These are phyloP conservation scores for Saccharomyces kudriavzevii DNA, from an alignment of 805 yeast genomes.

Conservation along the genomic window DNA sequence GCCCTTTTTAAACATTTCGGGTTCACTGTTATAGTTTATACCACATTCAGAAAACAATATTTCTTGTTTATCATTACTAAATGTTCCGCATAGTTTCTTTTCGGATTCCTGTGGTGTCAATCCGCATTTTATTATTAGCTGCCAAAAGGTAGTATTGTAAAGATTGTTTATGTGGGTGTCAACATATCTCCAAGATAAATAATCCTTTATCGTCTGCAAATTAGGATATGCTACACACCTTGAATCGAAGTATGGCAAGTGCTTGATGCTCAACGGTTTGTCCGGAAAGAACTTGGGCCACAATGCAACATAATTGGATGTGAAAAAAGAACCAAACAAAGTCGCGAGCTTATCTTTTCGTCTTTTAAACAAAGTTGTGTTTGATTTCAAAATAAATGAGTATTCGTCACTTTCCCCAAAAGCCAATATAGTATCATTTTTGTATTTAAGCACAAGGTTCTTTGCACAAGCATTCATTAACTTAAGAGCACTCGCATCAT, in stretches of 20 bases:
- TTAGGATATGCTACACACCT: slow-evolving; percentile 83
- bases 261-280: slow-evolving; percentile 37
- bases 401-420: slow-evolving; percentile 96
- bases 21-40: slow-evolving; percentile 85
- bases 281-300: slow-evolving; percentile 60
- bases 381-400: slow-evolving; percentile 62
- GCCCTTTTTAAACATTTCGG: slow-evolving; percentile 83
- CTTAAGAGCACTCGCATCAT: slow-evolving; percentile 65
- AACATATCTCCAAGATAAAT: slow-evolving; percentile 89
- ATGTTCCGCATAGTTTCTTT: slow-evolving; percentile 61
- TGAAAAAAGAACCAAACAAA: slow-evolving; percentile 73
- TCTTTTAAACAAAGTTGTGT: slow-evolving; percentile 69
- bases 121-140: slow-evolving; percentile 60
- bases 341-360: slow-evolving; percentile 72
- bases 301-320: slow-evolving; percentile 60
- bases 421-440: slow-evolving; percentile 66
- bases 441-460: slow-evolving; percentile 51
- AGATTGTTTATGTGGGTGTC: slow-evolving; percentile 94
- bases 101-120: slow-evolving; percentile 78
- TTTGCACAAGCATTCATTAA: slow-evolving; percentile 79
- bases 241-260: slow-evolving; percentile 84
- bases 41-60: slow-evolving; percentile 69
- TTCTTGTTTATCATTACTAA: slow-evolving; percentile 82
- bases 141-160: slow-evolving; percentile 92
- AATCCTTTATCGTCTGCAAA: slow-evolving; percentile 54